phyloP scores from a whole-genome alignment of 371 early-diverging fungal species.

The Haplosporangium sp. region DNA sequence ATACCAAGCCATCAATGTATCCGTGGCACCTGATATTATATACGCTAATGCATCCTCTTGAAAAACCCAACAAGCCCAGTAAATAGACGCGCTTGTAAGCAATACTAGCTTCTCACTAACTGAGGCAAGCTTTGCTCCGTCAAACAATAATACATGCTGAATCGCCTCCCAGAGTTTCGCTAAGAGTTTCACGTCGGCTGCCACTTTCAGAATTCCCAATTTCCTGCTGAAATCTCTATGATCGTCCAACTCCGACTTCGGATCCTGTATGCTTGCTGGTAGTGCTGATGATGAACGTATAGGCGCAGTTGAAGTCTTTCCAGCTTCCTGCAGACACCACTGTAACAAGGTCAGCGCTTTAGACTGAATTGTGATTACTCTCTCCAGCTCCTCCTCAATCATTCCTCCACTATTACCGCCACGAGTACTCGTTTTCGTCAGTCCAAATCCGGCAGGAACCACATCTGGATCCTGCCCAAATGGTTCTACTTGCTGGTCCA shows the following conservation, averaged over 20 bases:
- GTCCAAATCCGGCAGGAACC: not conserved
- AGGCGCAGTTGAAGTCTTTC: not conserved
- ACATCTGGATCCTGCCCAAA: slow-evolving; percentile 3
- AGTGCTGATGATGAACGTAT: not conserved
- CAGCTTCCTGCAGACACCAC: slow-evolving; percentile 25
- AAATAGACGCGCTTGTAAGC: slow-evolving; percentile 17
- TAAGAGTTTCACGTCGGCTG: slow-evolving; percentile 7
- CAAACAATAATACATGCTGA: slow-evolving; percentile 21
- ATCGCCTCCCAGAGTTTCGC: slow-evolving; percentile 30
- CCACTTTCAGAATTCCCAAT: slow-evolving; percentile 6
- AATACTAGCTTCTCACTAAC: slow-evolving; percentile 24
- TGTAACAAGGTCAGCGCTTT: slow-evolving; percentile 27
- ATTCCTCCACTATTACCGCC: not conserved
- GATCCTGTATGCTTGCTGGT: not conserved
- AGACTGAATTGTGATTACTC: slow-evolving; percentile 5
- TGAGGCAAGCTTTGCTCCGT: not conserved
- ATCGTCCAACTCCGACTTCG: not conserved
- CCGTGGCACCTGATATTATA: slow-evolving; percentile 17
- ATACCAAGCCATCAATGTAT: slow-evolving; percentile 51
- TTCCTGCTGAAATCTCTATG: not conserved
- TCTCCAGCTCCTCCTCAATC: slow-evolving; percentile 16
- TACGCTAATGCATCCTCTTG: slow-evolving; percentile 16
- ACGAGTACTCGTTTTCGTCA: not conserved
- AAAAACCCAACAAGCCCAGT: slow-evolving; percentile 40
- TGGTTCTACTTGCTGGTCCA: not conserved